Evolutionary conservation across 2,329 filamentous ascomycete genomes (phyloP).

Genomic region (Penicillium crustosum): DNA sequence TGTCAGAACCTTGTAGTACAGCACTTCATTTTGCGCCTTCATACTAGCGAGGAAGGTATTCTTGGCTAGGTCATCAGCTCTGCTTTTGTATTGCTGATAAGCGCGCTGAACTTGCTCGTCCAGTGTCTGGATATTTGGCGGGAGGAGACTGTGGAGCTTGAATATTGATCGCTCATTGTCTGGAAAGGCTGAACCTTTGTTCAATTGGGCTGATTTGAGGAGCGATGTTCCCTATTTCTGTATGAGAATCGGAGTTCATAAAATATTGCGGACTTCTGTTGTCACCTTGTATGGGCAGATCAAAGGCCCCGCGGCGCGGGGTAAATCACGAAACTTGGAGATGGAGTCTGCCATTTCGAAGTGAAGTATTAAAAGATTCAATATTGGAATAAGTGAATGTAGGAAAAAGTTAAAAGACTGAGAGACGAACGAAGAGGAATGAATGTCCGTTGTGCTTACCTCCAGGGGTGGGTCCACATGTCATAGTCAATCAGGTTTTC

Average conservation of each 20-base stretch:
- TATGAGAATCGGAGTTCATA: slow-evolving; percentile 38
- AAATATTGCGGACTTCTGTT: neutral
- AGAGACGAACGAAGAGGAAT: neutral
- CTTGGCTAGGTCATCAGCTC: slow-evolving; percentile 68
- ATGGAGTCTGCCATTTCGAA: neutral
- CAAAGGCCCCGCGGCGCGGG: neutral
- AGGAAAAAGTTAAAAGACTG: neutral
- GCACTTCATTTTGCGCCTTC: slow-evolving; percentile 80
- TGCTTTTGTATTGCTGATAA: slow-evolving; percentile 72
- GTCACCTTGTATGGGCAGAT: slow-evolving; percentile 7
- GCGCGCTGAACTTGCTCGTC: slow-evolving; percentile 75
- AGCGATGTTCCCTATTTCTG: slow-evolving; percentile 38
- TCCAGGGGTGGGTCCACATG: neutral
- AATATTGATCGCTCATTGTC: slow-evolving; percentile 67
- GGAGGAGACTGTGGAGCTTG: slow-evolving; percentile 70
- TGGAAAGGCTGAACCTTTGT: slow-evolving; percentile 80
- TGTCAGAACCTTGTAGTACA: slow-evolving; percentile 68
- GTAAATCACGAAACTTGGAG: slow-evolving; percentile 10
- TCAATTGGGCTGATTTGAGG: slow-evolving; percentile 67
- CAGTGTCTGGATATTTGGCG: slow-evolving; percentile 69
- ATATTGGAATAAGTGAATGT: neutral
- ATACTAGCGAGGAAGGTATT: slow-evolving; percentile 85
- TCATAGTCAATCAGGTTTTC: neutral
- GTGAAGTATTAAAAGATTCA: neutral
- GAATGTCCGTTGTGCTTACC: neutral